Percentiles rank a stretch among this genome's conserved stretches.
phyloP scores from a whole-genome alignment of 495 filamentous ascomycete genomes.

The Mycothermus thermophilus region DNA sequence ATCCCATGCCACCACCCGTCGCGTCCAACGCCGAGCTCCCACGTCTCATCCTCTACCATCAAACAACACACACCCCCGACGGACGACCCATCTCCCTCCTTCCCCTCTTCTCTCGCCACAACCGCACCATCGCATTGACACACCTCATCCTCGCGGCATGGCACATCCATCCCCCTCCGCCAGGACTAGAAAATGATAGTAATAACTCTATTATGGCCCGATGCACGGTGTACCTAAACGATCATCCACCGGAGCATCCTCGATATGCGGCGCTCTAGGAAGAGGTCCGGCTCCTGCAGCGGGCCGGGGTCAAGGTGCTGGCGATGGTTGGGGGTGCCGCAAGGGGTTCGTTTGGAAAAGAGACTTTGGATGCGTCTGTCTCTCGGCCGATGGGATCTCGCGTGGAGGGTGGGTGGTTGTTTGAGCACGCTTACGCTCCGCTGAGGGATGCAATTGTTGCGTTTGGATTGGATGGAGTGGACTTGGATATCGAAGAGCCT shows the following conservation, averaged over 20 bases:
- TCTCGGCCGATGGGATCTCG: no score
- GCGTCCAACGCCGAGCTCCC: slow-evolving; percentile 13
- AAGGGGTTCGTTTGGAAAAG: slow-evolving; percentile 42
- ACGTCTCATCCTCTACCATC: slow-evolving; percentile 52
- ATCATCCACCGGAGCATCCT: slow-evolving; percentile 44
- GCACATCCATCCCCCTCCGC: slow-evolving; percentile 63
- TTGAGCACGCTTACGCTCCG: slow-evolving; percentile 54
- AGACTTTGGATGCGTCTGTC: slow-evolving; percentile 43
- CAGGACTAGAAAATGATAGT: no score
- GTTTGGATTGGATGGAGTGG: slow-evolving; percentile 53
- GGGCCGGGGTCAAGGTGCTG: slow-evolving; percentile 53
- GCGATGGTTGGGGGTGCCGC: slow-evolving; percentile 79
- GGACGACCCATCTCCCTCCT: slow-evolving; percentile 55
- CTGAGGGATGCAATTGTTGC: slow-evolving; percentile 44
- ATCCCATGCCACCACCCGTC: not conserved
- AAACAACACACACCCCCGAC: slow-evolving; percentile 45
- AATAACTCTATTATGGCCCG: no score
- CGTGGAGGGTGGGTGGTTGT: no score
- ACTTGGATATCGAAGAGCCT: slow-evolving; percentile 71
- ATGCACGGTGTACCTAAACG: slow-evolving; percentile 55
- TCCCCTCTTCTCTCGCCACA: slow-evolving; percentile 53
- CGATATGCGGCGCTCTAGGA: slow-evolving; percentile 50
- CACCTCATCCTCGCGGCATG: slow-evolving; percentile 67
- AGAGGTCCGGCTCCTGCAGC: slow-evolving; percentile 46
- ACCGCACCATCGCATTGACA: slow-evolving; percentile 38